Base-by-base conservation (phyloP, 108 stramenopile genomes). In the Fragilariopsis cylindrus region DNA sequence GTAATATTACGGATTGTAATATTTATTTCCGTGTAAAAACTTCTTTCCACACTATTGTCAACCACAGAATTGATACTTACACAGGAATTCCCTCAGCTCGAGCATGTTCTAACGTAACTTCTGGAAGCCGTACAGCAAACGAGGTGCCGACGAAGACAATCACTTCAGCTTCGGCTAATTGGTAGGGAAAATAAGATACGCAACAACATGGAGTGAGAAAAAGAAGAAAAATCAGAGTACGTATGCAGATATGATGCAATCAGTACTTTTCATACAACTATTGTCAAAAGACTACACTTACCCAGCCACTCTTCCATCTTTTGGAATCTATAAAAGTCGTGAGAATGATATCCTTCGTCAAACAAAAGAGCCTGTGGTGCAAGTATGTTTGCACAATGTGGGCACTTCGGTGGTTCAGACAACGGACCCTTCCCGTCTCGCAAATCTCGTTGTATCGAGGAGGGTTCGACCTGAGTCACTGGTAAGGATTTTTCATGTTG, bases 281-380 rank as follows among this genome's bases (percentile, higher is more conserved):
- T 30, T 30, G 30, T 30, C 30, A 30, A 30, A 30, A 30, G 30
- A 30, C 30, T 30, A 30, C 30, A 30, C 30, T 30, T 30, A 30
- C 30, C 30, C 11, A 91, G 67, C 79, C 81, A 87, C 40, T 73
- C 68, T 72, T 91, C 90, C 87, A 87, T 87, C 60, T 60, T 69
- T 74, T 80, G 70, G 63, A 91, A 91, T 66, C 85, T 79, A 73
- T 91, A 91, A 76, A 82, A 84, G n/a, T 74, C 78, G 62, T 91
- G 90, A 4, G 86, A 78, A 57, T 91, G 90, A 78, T 91, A 91
- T 2, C 85, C 85, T 81, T 91, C 90, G 57, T 91, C 90, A 71
- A 91, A 91, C 54, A 88, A 70, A 4, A 91, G 80, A 1, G 90
- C 82, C 56, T 91, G 87, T 0, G 90, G 90, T 13, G 84, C 79